These are phyloP conservation scores for Exophiala xenobiotica DNA, from an alignment of 2,329 filamentous ascomycete species.

Conservation along the genomic window DNA sequence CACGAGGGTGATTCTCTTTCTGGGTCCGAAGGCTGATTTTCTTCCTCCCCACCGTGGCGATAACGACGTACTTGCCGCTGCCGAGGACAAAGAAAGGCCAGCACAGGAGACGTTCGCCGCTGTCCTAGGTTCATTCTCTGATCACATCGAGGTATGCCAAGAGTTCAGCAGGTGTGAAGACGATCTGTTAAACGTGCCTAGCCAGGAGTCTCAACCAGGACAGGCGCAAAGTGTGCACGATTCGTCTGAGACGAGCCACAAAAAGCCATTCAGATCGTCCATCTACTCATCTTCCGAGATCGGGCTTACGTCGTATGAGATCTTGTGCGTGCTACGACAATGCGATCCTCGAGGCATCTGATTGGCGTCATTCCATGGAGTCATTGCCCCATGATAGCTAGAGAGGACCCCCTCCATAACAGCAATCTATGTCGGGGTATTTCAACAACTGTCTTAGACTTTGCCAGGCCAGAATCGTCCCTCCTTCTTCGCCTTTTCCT, in stretches of 20 bases:
- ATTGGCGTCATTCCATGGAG: too few relatives aligned
- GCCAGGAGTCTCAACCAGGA: background rate
- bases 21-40: constrained; percentile 5
- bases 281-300: background rate
- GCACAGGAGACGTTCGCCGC: background rate
- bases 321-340: constrained; percentile 1
- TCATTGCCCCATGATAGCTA: too few relatives aligned
- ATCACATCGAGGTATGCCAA: background rate
- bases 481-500: constrained; percentile 24
- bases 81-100: background rate
- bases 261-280: background rate
- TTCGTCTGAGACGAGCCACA: too few relatives aligned
- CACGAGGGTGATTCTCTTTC: background rate
- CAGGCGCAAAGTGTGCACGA: too few relatives aligned
- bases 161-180: background rate
- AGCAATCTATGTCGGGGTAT: too few relatives aligned
- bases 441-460: background rate
- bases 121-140: background rate
- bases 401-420: too few relatives aligned
- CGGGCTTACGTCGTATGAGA: background rate
- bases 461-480: constrained; percentile 26
- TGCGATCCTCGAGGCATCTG: too few relatives aligned
- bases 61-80: too few relatives aligned
- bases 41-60: too few relatives aligned
- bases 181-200: background rate